Conservation (phyloP, 768 basidiomycete genomes). For the Strobilomyces confusus region DNA sequence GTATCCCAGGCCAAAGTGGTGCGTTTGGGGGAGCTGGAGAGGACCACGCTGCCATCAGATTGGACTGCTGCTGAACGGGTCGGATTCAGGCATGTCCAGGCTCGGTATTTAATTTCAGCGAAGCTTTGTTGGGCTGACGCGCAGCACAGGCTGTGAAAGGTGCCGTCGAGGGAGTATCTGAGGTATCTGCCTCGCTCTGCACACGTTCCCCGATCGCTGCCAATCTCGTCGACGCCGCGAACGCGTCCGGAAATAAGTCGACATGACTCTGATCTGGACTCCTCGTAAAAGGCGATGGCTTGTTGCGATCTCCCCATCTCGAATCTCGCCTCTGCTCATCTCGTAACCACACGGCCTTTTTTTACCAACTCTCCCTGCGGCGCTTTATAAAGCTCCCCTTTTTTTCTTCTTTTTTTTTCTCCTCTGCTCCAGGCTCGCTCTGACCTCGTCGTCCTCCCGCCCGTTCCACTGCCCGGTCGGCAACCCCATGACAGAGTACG, state of each 20-base stretch:
- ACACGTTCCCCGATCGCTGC: slow-evolving; percentile 27
- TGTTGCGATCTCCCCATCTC: slow-evolving; percentile 16
- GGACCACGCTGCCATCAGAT: slow-evolving; percentile 10
- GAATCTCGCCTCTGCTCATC: slow-evolving; percentile 19
- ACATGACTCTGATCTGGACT: slow-evolving; percentile 23
- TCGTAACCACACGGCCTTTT: slow-evolving; percentile 28
- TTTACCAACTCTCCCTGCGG: slow-evolving; percentile 15
- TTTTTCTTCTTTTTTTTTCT: slow-evolving; percentile 8
- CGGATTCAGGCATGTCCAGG: slow-evolving; percentile 5
- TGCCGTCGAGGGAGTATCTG: slow-evolving; percentile 5
- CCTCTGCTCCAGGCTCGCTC: slow-evolving; percentile 2
- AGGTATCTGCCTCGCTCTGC: slow-evolving; percentile 25
- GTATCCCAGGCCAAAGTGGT: slow-evolving; percentile 1
- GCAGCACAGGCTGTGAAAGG: slow-evolving; percentile 10
- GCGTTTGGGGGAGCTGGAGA: slow-evolving; percentile 5
- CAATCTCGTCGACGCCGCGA: slow-evolving; percentile 28
- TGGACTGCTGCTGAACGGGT: no score
- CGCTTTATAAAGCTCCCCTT: slow-evolving; percentile 22
- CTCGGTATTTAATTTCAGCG: slow-evolving; percentile 24
- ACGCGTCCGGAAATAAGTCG: slow-evolving; percentile 31
- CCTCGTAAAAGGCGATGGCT: slow-evolving; percentile 10
- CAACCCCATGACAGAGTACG: slow-evolving; percentile 62
- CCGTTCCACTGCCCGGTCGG: neutral
- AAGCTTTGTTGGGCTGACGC: slow-evolving; percentile 3
- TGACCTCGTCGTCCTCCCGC: neutral